Base-by-base conservation (phyloP, 2,329 filamentous ascomycete species). In the Neobulgaria alba region DNA sequence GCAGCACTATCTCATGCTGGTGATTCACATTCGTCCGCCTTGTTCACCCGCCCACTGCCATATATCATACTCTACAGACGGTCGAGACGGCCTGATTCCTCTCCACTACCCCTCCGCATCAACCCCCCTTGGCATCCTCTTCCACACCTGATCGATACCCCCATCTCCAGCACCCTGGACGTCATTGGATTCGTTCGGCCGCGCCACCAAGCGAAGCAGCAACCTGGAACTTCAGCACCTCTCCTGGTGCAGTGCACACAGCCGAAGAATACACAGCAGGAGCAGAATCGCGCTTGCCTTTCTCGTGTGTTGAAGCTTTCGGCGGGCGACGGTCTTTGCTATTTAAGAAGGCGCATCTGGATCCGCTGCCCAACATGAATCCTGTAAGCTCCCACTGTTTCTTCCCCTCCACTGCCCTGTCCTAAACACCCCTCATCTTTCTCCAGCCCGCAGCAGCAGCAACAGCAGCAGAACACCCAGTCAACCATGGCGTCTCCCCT, bases 311-410 rank as follows among this genome's bases (percentile, higher is more conserved):
- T 41, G 30, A 26, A 30, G 21, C 23, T 38, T 41, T 20, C 15
- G 21, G 20, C 38, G 29, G 20, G 38, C 15, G 21, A 17, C 38
- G 29, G 20, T 36, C 29, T 46, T 32, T 36, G 33, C 29, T 35
- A 40, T 41, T 40, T 45, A 47, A 50, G 49, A 52, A 49, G 52
- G 51, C 43, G 45, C 45, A 42, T 45, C 47, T 47, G 42, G 18
- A 43, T 33, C 42, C 46, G 47, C 49, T n/a, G n/a, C n/a, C n/a
- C 32, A 43, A 36, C 35, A 55, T 50, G 50, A 51, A 54, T 53
- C 44, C 48, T 34, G 51, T 56, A 49, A 52, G 48, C 36, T 33
- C 23, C 15, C 20, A 16, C n/a, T 30, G 15, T 12, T 15, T 30
- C 32, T 23, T 26, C 32, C 35, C 14, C 41, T 29, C 36, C 38